Evolutionary conservation across 352 stramenopile species (phyloP).

Genomic region (Globisporangium iwayamae): DNA sequence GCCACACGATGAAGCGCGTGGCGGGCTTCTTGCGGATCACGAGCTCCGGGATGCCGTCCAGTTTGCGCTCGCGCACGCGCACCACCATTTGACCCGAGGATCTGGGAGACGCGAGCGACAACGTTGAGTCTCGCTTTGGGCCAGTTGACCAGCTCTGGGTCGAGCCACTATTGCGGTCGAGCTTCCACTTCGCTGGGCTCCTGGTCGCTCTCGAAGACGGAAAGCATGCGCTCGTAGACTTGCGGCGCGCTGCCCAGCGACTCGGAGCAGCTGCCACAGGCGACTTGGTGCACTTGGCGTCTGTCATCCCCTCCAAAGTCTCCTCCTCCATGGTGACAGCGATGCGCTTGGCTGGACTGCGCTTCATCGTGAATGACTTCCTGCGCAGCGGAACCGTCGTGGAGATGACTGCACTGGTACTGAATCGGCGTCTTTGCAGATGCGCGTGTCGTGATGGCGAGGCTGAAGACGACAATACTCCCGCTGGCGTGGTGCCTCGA

Average conservation of each 20-base stretch:
- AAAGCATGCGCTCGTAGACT: conserved; percentile 51
- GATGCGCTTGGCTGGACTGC: conserved; percentile 41
- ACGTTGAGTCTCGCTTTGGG: conserved; percentile 9
- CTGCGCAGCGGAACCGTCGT: conserved; percentile 41
- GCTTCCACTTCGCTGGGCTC: conserved; percentile 14
- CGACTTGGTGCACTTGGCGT: background rate
- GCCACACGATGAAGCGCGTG: conserved; percentile 46
- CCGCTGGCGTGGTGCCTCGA: background rate
- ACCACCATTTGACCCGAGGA: conserved; percentile 53
- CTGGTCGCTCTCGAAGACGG: conserved; percentile 5
- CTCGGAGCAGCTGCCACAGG: conserved; percentile 2
- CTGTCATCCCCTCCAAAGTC: background rate
- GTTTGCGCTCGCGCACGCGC: conserved; percentile 43
- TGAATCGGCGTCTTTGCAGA: conserved; percentile 27
- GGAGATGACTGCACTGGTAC: conserved; percentile 32
- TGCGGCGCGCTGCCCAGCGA: conserved; percentile 38
- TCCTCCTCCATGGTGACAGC: background rate
- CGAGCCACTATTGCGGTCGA: conserved; percentile 1
- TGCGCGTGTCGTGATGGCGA: conserved; percentile 3
- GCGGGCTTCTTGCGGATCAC: conserved; percentile 60
- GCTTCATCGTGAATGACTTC: conserved; percentile 70
- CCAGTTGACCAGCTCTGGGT: background rate
- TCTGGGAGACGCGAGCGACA: conserved; percentile 12
- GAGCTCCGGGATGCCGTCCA: conserved; percentile 49
- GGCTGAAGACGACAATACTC: background rate